Conservation (phyloP, 1,284 basidiomycete genomes). For the Boletus semigastroideus region DNA sequence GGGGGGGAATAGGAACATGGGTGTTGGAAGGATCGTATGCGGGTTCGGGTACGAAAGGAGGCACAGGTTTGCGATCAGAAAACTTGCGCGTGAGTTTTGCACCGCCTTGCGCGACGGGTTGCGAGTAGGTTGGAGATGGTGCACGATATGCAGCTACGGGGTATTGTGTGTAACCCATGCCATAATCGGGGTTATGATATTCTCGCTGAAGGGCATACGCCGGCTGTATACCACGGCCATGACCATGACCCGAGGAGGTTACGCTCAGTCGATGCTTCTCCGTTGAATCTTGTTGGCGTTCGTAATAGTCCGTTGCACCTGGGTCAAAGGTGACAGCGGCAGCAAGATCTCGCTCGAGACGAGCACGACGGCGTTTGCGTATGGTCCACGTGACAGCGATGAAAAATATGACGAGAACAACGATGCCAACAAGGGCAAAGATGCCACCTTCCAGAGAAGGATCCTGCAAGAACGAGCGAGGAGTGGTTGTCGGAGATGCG, state of each 20-base stretch:
- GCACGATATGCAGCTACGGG: conserved; percentile 6
- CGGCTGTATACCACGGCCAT: conserved; percentile 17
- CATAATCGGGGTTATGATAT: conserved; percentile 13
- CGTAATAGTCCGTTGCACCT: conserved; percentile 31
- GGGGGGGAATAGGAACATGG: conserved; percentile 23
- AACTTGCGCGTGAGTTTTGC: conserved; percentile 35
- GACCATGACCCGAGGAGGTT: conserved; percentile 35
- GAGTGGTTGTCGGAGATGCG: conserved; percentile 20
- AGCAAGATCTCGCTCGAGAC: conserved; percentile 38
- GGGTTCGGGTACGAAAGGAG: conserved; percentile 27
- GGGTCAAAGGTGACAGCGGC: conserved; percentile 60
- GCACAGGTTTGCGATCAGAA: conserved; percentile 35
- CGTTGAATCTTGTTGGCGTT: conserved; percentile 25
- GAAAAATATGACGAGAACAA: conserved; percentile 49
- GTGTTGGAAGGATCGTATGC: conserved; percentile 25
- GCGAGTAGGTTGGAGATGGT: conserved; percentile 15
- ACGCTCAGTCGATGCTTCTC: conserved; percentile 40
- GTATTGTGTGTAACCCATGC: conserved; percentile 20
- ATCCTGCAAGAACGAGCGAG: conserved; percentile 55
- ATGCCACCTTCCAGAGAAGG: conserved; percentile 58
- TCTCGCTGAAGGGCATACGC: conserved; percentile 21
- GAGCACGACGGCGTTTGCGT: conserved; percentile 48
- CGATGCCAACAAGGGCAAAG: conserved; percentile 53
- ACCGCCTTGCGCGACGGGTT: conserved; percentile 20
- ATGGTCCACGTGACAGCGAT: conserved; percentile 46